A percentile compares a stretch with the other conserved stretches of the same genome.
Evolutionary conservation across 352 stramenopile genomes (phyloP).

Genomic region (Peronospora farinosa): DNA sequence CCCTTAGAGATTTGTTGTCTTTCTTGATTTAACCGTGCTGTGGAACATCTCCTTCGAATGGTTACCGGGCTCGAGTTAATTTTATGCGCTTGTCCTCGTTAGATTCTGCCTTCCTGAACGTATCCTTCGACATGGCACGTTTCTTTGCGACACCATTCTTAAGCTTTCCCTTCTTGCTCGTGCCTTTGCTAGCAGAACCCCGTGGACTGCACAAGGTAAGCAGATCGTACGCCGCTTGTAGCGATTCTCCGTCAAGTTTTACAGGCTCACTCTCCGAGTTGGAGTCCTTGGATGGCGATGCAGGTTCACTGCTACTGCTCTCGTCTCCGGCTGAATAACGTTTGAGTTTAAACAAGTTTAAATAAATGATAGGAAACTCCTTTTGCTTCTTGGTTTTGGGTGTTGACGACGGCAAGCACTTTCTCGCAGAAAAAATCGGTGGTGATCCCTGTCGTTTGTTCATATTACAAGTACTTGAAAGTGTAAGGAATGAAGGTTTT

Average conservation of each 20-base stretch:
- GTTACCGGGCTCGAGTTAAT: background rate
- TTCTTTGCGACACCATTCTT: conserved; percentile 4
- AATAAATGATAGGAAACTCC: conserved; percentile 75
- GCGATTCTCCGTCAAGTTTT: conserved; percentile 54
- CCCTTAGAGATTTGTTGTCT: background rate
- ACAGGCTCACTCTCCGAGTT: conserved; percentile 28
- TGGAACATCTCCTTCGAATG: background rate
- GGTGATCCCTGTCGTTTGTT: conserved; percentile 8
- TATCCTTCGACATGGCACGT: background rate
- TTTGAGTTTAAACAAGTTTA: conserved; percentile 68
- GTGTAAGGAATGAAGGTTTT: conserved; percentile 48
- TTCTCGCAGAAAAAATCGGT: conserved; percentile 22
- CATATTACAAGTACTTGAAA: conserved; percentile 55
- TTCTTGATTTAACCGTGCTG: background rate
- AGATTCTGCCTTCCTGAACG: background rate
- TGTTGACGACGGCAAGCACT: conserved; percentile 28
- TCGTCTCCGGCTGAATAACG: conserved; percentile 16
- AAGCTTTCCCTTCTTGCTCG: conserved; percentile 5
- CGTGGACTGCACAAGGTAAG: conserved; percentile 43
- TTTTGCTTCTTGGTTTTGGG: conserved; percentile 47
- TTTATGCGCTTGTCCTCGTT: background rate
- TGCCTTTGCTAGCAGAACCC: conserved; percentile 9
- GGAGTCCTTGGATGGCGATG: conserved; percentile 15
- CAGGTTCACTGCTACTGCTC: conserved; percentile 17
- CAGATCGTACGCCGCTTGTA: conserved; percentile 65